Conservation (phyloP, 441 rosid species). For the Jatropha multifida region DNA sequence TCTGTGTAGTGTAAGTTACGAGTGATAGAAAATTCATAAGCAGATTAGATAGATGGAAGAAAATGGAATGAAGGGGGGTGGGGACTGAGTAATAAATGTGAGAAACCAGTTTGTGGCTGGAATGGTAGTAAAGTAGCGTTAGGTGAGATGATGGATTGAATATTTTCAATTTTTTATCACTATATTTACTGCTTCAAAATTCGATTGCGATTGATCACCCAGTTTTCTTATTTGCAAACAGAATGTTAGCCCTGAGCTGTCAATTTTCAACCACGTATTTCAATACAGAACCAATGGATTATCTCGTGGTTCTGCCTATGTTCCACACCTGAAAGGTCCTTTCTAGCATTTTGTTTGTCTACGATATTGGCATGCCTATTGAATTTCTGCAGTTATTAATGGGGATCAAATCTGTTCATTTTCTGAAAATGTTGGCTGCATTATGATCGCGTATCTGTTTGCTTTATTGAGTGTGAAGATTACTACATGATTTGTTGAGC, state of each 20-base stretch:
- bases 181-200: background rate
- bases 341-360: background rate
- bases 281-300: constrained; percentile 11
- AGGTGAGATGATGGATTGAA: constrained; percentile 30
- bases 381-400: background rate
- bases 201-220: constrained; percentile 17
- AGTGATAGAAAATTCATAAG: background rate
- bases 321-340: background rate
- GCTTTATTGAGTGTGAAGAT: background rate
- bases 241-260: constrained; percentile 38
- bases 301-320: constrained; percentile 16
- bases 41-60: background rate
- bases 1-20: constrained; percentile 6
- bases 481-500: background rate
- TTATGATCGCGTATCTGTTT: background rate
- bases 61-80: constrained; percentile 18
- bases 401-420: background rate
- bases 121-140: constrained; percentile 9
- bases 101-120: constrained; percentile 53
- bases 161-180: background rate
- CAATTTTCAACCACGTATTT: constrained; percentile 31
- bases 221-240: background rate
- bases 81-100: constrained; percentile 43
- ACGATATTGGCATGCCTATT: background rate
- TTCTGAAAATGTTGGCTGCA: background rate